Evolutionary conservation across 2,329 filamentous ascomycete species (phyloP), one percentile per base, ranked within the genome.

Genomic region (Alternaria conjuncta): DNA sequence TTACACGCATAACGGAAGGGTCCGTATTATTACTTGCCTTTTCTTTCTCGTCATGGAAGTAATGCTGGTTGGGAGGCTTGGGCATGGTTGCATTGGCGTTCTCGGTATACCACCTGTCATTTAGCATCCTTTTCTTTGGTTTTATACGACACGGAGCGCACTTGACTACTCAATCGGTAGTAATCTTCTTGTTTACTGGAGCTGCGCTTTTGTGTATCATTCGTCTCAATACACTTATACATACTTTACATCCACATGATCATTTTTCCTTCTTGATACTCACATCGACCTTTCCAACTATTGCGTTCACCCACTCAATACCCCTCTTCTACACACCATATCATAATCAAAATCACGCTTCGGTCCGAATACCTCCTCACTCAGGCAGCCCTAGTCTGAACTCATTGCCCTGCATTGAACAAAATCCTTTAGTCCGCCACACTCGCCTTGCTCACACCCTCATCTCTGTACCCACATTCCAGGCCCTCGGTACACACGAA

Each of bases 51-150:
- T 41, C 21, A 53, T 23, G 30, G 49, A 53, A 53, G 49, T 53
- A 53, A 53, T 53, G 49, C 32, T 41, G 49, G 49, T 28, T 53
- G 30, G 30, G 20, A 53, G 26, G 28, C 30, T 36, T 41, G 20
- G 12, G 49, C 49, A 53, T 55, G 30, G 41, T 36, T 15, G 28
- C 41, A 26, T 45, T 21, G 57, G 57, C 53, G 57, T 59, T 59
- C 11, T 41, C 50, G 47, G 36, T 59, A 59, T 59, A 59, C 57
- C 57, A 59, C 36, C 21, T 55, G 53, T 55, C 21, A 36, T 43
- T 44, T 44, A 43, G 36, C 36, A 55, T 55, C 30, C 32, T 25
- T 28, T 32, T 44, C 53, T 44, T 44, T 26, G 21, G 11, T 55
- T 44, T 25, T 23, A 18, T 7, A 55, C 18, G 36, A 44, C 9